Base-by-base conservation (phyloP, 1,284 basidiomycete species). In the Cronartium ribicola region DNA sequence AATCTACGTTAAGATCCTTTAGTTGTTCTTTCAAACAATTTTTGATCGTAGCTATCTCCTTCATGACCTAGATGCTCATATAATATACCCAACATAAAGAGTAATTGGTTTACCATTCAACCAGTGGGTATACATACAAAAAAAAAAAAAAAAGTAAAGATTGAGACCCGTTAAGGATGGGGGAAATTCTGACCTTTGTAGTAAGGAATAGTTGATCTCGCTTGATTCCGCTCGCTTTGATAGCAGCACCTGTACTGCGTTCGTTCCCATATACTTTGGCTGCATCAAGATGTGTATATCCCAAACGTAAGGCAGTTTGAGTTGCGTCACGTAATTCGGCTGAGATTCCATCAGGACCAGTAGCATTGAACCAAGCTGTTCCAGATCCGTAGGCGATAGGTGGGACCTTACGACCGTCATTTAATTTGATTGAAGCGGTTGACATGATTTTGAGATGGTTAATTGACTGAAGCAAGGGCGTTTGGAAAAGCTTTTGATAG, bases 201-300 rank as follows among this genome's bases (percentile, higher is more conserved):
- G 67, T 62, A 14, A 69, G 36, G 41, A 44, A 69, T 13, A 69
- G 40, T 48, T 69, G 41, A 0, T 69, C 44, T 62, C 67, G 13
- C 20, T 41, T 44, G n/a, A 68, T 11, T 13, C 67, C 67, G 39
- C 67, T 43, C 20, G 39, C 13, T 51, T 29, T 43, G 20, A 69
- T 69, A 39, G 67, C 67, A 13, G 44, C 41, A 29, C 67, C 67
- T 20, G 59, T 61, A 29, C 57, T 69, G 36, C 44, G 40, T 39
- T 69, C 67, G 63, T 69, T 69, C 14, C 41, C 67, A 62, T 69
- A 69, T 6, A 62, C 43, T 46, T 62, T 41, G 13, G 67, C 57
- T 14, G 59, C 13, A 63, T 69, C 67, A 41, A 69, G 57, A 48
- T 69, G 67, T 17, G 22, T 61, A 22, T 36, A 69, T 17, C 67